Conservation (phyloP, 2,329 filamentous ascomycete species). For the Colletotrichum abscissum region DNA sequence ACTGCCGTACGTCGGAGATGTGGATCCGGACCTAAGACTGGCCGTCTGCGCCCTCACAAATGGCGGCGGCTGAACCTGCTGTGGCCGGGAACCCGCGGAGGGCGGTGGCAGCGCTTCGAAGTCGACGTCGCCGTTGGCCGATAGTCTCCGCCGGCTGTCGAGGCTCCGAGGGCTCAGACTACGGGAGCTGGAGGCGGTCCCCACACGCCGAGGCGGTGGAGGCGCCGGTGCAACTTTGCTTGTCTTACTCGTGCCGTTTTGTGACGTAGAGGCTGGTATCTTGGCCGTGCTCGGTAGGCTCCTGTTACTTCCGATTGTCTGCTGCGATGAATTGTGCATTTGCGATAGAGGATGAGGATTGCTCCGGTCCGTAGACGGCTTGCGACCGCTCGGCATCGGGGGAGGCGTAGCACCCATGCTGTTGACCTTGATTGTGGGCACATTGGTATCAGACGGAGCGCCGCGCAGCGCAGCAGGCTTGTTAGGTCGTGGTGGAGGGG, state of each 20-base stretch:
- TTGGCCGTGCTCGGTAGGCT: slow-evolving; percentile 23
- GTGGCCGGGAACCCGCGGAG: slow-evolving; percentile 37
- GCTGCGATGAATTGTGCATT: slow-evolving; percentile 53
- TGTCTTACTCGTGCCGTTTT: slow-evolving; percentile 20
- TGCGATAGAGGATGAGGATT: slow-evolving; percentile 52
- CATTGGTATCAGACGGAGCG: slow-evolving; percentile 45
- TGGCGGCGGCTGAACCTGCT: slow-evolving; percentile 34
- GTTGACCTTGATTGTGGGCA: slow-evolving; percentile 11
- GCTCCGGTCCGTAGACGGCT: slow-evolving; percentile 41
- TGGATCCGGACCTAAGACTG: slow-evolving; percentile 43
- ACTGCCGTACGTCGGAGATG: slow-evolving; percentile 47
- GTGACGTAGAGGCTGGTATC: slow-evolving; percentile 6
- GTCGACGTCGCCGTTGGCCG: slow-evolving; percentile 53
- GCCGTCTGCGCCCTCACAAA: slow-evolving; percentile 41
- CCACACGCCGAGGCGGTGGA: slow-evolving; percentile 59
- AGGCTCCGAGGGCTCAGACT: slow-evolving; percentile 46
- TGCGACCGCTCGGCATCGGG: slow-evolving; percentile 50
- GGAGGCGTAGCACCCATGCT: slow-evolving; percentile 37
- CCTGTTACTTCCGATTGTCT: slow-evolving; percentile 40
- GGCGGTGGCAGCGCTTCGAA: slow-evolving; percentile 53
- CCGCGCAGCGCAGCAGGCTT: slow-evolving; percentile 69
- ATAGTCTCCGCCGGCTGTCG: slow-evolving; percentile 44
- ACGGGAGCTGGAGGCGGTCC: slow-evolving; percentile 49
- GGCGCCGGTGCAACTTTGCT: slow-evolving; percentile 50
- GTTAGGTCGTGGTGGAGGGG: slow-evolving; percentile 58